A percentile compares a stretch with the other conserved stretches of the same genome.
Conservation (phyloP, 768 basidiomycete genomes). For the Hypholoma fasciculare region DNA sequence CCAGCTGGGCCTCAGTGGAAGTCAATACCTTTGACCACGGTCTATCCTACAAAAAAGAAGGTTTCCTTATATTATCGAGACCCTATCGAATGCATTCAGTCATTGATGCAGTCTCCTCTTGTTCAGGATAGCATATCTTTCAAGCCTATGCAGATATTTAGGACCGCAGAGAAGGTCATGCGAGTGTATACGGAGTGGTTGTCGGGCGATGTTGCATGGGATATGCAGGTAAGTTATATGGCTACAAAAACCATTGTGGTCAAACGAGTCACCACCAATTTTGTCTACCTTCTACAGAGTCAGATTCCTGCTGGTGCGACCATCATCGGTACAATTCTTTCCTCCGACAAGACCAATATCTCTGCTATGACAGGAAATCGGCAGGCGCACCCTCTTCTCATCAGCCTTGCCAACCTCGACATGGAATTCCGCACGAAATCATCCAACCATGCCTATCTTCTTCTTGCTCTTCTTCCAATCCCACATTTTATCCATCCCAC, state of each 20-base stretch:
- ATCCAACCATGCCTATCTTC: constrained; percentile 26
- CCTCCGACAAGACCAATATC: constrained; percentile 34
- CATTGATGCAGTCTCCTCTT: constrained; percentile 24
- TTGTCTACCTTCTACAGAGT: no score
- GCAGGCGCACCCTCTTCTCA: constrained; percentile 29
- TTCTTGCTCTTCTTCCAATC: constrained; percentile 31
- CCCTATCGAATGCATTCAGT: constrained; percentile 26
- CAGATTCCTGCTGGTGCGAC: constrained; percentile 23
- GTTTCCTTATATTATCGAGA: constrained; percentile 21
- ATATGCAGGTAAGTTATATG: constrained; percentile 25
- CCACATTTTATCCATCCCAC: constrained; percentile 26
- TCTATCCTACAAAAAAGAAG: no score
- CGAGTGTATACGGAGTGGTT: constrained; percentile 21
- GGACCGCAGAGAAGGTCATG: constrained; percentile 10
- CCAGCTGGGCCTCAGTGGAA: no score
- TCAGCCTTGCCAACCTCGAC: constrained; percentile 32
- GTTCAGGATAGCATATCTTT: constrained; percentile 24
- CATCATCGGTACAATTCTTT: constrained; percentile 27
- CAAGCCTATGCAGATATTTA: constrained; percentile 12
- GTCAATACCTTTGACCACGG: no score
- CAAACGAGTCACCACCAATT: no score
- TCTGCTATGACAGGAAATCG: constrained; percentile 29
- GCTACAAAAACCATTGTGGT: no score
- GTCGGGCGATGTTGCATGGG: constrained; percentile 17
- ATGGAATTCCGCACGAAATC: constrained; percentile 29